A percentile compares a stretch with the other conserved stretches of the same genome.
Evolutionary conservation across 495 filamentous ascomycete genomes (phyloP).

Genomic region (Penicillium arizonense): DNA sequence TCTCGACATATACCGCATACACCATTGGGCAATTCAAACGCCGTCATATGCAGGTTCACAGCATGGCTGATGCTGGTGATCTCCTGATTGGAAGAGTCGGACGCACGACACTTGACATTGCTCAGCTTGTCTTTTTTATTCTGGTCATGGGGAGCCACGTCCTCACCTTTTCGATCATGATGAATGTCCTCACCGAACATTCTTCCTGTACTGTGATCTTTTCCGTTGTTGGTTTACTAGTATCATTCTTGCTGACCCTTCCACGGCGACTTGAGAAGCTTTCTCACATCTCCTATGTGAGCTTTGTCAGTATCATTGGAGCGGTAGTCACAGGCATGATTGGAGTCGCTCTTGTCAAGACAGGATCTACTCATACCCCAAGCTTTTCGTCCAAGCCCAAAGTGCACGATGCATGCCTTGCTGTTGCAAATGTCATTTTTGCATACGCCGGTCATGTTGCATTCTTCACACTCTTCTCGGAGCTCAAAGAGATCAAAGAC

Average conservation of each 20-base stretch:
- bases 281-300: constrained; percentile 56
- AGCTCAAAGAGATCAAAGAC: constrained; percentile 62
- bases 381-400: constrained; percentile 19
- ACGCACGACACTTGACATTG: constrained; percentile 54
- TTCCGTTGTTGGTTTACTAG: constrained; percentile 54
- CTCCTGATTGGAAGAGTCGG: constrained; percentile 58
- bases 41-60: constrained; percentile 58
- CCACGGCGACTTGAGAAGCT: constrained; percentile 58
- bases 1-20: constrained; percentile 72
- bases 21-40: constrained; percentile 69
- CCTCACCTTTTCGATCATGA: constrained; percentile 68
- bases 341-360: constrained; percentile 41
- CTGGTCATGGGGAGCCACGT: constrained; percentile 76
- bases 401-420: constrained; percentile 45
- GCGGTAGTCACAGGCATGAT: constrained; percentile 68
- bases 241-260: constrained; percentile 59
- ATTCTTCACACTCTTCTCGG: constrained; percentile 69
- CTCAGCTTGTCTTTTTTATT: constrained; percentile 60
- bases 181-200: constrained; percentile 61
- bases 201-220: constrained; percentile 63
- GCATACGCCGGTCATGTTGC: constrained; percentile 59
- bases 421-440: constrained; percentile 28
- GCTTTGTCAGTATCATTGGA: constrained; percentile 59
- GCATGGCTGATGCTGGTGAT: constrained; percentile 65
- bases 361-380: constrained; percentile 44